phyloP scores from a whole-genome alignment of 139 green algal genomes.

The Zygnema circumcarinatum region DNA sequence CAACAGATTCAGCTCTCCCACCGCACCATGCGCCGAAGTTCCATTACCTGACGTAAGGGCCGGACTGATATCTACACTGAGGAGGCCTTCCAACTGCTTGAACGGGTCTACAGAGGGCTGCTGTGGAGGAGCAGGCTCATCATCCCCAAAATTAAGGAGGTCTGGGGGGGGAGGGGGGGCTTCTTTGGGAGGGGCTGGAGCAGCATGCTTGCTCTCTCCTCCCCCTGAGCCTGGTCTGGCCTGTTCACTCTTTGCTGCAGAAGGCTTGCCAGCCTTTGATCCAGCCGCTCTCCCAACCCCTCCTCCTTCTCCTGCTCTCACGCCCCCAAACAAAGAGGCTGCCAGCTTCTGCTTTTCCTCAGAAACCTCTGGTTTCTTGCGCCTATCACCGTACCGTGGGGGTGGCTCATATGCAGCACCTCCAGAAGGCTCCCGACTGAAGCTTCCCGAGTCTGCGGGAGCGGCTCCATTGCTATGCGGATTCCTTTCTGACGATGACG shows the following conservation, averaged over 20 bases:
- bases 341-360: constrained; percentile 57
- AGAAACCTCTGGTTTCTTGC: constrained; percentile 44
- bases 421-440: constrained; percentile 28
- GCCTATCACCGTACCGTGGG: constrained; percentile 18
- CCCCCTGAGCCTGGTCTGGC: constrained; percentile 31
- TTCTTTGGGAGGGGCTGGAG: constrained; percentile 25
- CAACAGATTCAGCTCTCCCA: background rate
- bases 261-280: constrained; percentile 14
- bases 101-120: constrained; percentile 48
- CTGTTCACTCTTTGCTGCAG: constrained; percentile 17
- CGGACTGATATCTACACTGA: constrained; percentile 7
- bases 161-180: constrained; percentile 10
- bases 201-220: constrained; percentile 26
- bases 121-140: constrained; percentile 22
- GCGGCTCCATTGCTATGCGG: background rate
- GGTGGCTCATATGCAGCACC: constrained; percentile 8
- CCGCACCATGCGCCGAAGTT: background rate
- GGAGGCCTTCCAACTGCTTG: constrained; percentile 55
- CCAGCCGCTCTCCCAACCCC: background rate
- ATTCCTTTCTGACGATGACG: constrained; percentile 14
- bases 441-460: constrained; percentile 16
- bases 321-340: constrained; percentile 57
- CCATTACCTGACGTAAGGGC: background rate
- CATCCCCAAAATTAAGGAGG: constrained; percentile 48
- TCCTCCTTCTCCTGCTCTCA: background rate